Evolutionary conservation across 2,329 filamentous ascomycete species (phyloP), one percentile per base, ranked within the genome.

Genomic region (Diaporthe sp.): DNA sequence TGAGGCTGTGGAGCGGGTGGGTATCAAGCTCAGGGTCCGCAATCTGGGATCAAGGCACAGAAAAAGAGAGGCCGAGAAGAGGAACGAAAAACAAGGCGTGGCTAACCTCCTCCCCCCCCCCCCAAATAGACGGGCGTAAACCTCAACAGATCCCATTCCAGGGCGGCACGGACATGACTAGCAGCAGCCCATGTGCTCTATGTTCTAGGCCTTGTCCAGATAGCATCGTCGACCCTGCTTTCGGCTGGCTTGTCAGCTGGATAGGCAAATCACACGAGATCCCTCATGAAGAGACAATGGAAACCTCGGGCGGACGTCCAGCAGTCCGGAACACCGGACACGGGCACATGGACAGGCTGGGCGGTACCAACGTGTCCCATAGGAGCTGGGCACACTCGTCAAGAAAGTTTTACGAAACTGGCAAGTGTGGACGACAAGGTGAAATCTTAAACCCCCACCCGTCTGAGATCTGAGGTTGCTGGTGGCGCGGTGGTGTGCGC

Each of bases 1-100:
- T 37, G 61, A 66, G 44, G 30, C 69, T 44, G 53, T 58, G 69
- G 51, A 44, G 55, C 53, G 39, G 27, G 69, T 68, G 63, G 63
- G 32, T 68, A 68, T 68, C 63, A 51, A 35, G 47, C 32, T 53
- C 63, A 53, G 44, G 63, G 63, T 51, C 44, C 63, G 22, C 61
- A 44, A 35, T 66, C 42, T 19, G 25, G 61, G 42, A 50, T 32
- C 59, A 50, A 66, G 42, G 44, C 30, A 51, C 15, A 44, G 32
- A 47, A 37, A 37, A 17, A 47, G 25, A 63, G 39, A n/a, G 39
- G 27, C 39, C 25, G 59, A 32, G 58, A n/a, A 39, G 39, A 37
- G 59, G 7, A 22, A 63, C 58, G 58, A 63, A 27, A 44, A 61
- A 44, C 30, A 35, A 63, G 22, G 37, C 58, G 42, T 39, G 39